Conservation (phyloP, 2,329 filamentous ascomycete genomes). For the Pseudonectria buxi region DNA sequence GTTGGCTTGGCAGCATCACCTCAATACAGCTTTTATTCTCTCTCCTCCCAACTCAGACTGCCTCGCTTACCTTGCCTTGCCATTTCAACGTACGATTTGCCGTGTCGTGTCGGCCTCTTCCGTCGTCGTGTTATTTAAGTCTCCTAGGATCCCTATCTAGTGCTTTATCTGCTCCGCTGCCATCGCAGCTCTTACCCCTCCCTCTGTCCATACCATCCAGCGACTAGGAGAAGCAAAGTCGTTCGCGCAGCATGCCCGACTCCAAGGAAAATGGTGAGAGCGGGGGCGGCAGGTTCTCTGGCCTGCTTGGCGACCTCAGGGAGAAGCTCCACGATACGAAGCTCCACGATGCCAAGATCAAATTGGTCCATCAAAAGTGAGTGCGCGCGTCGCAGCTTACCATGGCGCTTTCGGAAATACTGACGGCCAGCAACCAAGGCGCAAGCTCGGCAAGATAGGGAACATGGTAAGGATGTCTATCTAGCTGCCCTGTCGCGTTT, state of each 20-base stretch:
- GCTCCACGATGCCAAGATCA: slow-evolving; percentile 51
- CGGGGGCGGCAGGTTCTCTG: slow-evolving; percentile 19
- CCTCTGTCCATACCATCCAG: slow-evolving; percentile 4
- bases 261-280: slow-evolving; percentile 14
- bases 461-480: slow-evolving; percentile 43
- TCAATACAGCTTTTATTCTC: too few species aligned
- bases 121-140: too few species aligned
- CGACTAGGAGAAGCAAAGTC: neutral
- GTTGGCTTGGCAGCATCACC: too few species aligned
- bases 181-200: too few species aligned
- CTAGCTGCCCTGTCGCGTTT: neutral
- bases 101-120: too few species aligned
- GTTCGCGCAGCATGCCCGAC: slow-evolving; percentile 20
- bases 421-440: slow-evolving; percentile 17
- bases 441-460: slow-evolving; percentile 56
- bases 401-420: neutral
- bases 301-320: slow-evolving; percentile 42
- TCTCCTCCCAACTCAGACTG: too few species aligned
- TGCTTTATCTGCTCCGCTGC: too few species aligned
- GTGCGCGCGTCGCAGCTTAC: slow-evolving; percentile 6
- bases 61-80: too few species aligned
- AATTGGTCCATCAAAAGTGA: slow-evolving; percentile 54
- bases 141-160: too few species aligned
- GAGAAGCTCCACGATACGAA: slow-evolving; percentile 49
- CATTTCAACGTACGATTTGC: too few species aligned